phyloP scores from a whole-genome alignment of 31 red algal species.

The Endocladia muricata region DNA sequence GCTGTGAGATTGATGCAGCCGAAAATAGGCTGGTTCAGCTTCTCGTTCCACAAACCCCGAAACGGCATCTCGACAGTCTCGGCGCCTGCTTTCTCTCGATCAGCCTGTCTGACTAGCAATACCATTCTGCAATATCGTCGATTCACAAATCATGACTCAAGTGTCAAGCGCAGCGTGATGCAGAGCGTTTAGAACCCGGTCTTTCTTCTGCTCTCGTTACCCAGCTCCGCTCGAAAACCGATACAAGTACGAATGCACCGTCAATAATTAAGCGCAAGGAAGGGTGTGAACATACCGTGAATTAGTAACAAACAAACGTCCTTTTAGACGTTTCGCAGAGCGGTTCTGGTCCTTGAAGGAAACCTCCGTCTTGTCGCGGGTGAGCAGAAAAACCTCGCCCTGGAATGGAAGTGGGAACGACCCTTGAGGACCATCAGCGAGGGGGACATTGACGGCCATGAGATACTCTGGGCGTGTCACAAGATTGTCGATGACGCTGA shows the following conservation, averaged over 20 bases:
- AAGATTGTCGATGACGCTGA: too few species aligned
- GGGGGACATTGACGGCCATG: slow-evolving; percentile 80
- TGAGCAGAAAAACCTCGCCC: slow-evolving; percentile 78
- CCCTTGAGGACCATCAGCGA: slow-evolving; percentile 32
- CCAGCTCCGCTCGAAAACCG: too few species aligned
- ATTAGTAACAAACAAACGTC: slow-evolving; percentile 74
- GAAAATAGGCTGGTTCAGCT: slow-evolving; percentile 81
- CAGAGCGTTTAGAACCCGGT: too few species aligned
- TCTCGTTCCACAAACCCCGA: slow-evolving; percentile 71
- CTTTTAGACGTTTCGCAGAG: slow-evolving; percentile 39
- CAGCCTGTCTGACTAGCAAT: slow-evolving; percentile 9
- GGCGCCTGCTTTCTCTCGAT: slow-evolving; percentile 23
- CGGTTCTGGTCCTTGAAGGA: slow-evolving; percentile 34
- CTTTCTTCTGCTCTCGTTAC: too few species aligned
- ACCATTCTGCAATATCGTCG: slow-evolving; percentile 25
- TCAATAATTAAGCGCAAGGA: not conserved
- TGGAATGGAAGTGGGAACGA: slow-evolving; percentile 72
- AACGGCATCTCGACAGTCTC: slow-evolving; percentile 74
- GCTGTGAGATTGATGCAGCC: slow-evolving; percentile 73
- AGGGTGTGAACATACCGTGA: slow-evolving; percentile 33
- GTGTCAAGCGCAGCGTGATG: not conserved
- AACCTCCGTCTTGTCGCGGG: slow-evolving; percentile 57
- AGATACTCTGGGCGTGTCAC: too few species aligned
- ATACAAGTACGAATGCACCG: too few species aligned
- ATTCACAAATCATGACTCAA: not conserved